Evolutionary conservation across 2,329 filamentous ascomycete species (phyloP), one percentile per base, ranked within the genome.

Genomic region (Aspergillus caelatus): DNA sequence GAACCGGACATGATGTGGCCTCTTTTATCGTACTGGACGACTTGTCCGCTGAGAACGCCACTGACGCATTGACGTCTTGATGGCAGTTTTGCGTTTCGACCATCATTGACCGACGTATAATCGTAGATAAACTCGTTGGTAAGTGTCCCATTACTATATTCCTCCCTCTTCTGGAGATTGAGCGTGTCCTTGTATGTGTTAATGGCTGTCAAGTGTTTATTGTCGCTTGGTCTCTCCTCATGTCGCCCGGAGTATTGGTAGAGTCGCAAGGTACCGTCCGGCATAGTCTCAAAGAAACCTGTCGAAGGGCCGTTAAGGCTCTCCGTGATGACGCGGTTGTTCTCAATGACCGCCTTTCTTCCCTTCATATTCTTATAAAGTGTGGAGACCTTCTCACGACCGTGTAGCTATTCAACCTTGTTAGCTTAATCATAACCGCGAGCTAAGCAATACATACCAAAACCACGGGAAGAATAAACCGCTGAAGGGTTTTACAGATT

Each of bases 1-100:
- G 83, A 86, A 11, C 85, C 85, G 12, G 80, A 81, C 54, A 83
- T 78, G 50, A 86, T 79, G 48, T 85, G 81, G n/a, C 85, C 85
- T 65, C 82, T 83, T 54, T 76, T 72, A 66, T 86, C 84, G 69
- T 85, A 87, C 45, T 82, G 76, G 21, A 86, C 79, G 19, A 79
- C 78, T 63, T 85, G 77, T n/a, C 80, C 77, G 34, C 80, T 39
- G 66, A 68, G 45, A 60, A 68, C 11, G 69, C 59, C 57, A 68
- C 72, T 41, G 60, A 72, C 60, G 65, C 70, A 63, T 65, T 75
- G 62, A 64, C 67, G 56, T 66, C 62, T 34, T 16, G 16, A 21
- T n/a, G 52, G 52, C 6, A 55, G 21, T 12, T 55, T 55, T 23
- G 52, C 36, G 6, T 19, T 26, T 26, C 21, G 30, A 10, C n/a